Percentiles rank a stretch among this genome's conserved stretches.
phyloP scores from a whole-genome alignment of 2,329 filamentous ascomycete genomes.

The Pleomassaria siparia region DNA sequence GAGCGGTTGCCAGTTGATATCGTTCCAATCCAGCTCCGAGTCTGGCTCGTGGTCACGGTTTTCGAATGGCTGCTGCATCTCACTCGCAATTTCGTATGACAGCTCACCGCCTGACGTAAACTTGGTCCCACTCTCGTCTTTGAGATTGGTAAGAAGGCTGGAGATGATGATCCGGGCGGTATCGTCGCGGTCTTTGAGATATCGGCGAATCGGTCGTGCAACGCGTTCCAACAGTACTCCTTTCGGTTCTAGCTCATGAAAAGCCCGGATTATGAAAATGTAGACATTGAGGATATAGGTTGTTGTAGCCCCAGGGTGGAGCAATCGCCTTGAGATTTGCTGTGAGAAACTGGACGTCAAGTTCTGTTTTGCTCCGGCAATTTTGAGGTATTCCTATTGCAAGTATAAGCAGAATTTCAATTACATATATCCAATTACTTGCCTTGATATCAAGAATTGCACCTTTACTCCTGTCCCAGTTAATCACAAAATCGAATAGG shows the following conservation, averaged over 20 bases:
- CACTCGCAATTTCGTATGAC: slow-evolving; percentile 64
- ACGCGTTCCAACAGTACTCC: slow-evolving; percentile 77
- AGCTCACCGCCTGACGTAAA: slow-evolving; percentile 64
- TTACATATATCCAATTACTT: too few relatives aligned
- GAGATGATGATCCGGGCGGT: slow-evolving; percentile 76
- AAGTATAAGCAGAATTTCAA: too few relatives aligned
- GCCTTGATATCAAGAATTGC: slow-evolving; percentile 71
- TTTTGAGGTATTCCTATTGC: slow-evolving; percentile 63
- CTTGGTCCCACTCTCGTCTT: slow-evolving; percentile 47
- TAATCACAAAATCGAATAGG: slow-evolving; percentile 76
- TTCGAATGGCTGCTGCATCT: slow-evolving; percentile 64
- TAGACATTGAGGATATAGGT: slow-evolving; percentile 75
- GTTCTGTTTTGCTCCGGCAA: slow-evolving; percentile 67
- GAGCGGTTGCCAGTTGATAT: slow-evolving; percentile 91
- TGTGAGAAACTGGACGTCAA: slow-evolving; percentile 70
- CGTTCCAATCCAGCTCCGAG: slow-evolving; percentile 81
- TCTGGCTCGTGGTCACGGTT: slow-evolving; percentile 54
- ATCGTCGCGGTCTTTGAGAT: slow-evolving; percentile 74
- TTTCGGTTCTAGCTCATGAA: slow-evolving; percentile 73
- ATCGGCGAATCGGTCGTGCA: slow-evolving; percentile 71
- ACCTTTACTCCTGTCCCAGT: slow-evolving; percentile 71
- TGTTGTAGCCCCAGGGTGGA: slow-evolving; percentile 76
- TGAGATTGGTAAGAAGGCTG: slow-evolving; percentile 66
- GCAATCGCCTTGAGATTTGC: slow-evolving; percentile 64
- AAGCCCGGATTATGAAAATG: slow-evolving; percentile 76